Base-by-base conservation (phyloP, 805 yeast species). In the Yamadazyma philogaea region DNA sequence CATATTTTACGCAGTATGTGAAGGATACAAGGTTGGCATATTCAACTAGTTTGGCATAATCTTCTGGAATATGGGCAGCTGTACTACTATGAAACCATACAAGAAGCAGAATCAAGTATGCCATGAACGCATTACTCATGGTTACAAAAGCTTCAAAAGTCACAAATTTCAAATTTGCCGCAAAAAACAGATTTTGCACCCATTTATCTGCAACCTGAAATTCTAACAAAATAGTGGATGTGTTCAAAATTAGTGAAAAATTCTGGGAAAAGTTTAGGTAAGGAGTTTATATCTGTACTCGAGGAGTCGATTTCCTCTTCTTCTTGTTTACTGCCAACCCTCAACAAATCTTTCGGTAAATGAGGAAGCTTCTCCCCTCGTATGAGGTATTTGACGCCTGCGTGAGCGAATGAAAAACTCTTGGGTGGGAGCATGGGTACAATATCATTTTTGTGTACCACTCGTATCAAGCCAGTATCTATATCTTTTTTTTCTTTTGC, bases 361-460 rank as follows among this genome's bases (percentile, higher is more conserved):
- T 70, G 77, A 0, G 79, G 79, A 3, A 68, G 41, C 18, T 58
- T 47, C 11, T 47, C 52, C 40, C 70, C 68, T n/a, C 57, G 54
- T 12, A 79, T 76, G 35, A 59, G 60, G 34, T 79, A 66, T 47
- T 79, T 78, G 34, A 70, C 63, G 1, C 87, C 87, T 2, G 74
- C 69, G 40, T 77, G 81, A 39, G 40, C 42, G 48, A 54, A 70
- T 6, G 31, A 22, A 20, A 42, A 24, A 7, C 21, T 12, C 1
- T 69, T 61, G 6, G 84, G 81, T 4, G 89, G 90, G 21, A 82
- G 59, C 46, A 62, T 54, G 0, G 87, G 83, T 17, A 84, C 79
- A 19, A 75, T 53, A 50, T 84, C 90, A 21, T 68, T 66, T n/a
- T 62, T 56, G 52, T 82, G 85, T 7, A 72, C 72, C 7, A 83